phyloP scores from a whole-genome alignment of 1,284 basidiomycete genomes.

The Peniophora sp. region DNA sequence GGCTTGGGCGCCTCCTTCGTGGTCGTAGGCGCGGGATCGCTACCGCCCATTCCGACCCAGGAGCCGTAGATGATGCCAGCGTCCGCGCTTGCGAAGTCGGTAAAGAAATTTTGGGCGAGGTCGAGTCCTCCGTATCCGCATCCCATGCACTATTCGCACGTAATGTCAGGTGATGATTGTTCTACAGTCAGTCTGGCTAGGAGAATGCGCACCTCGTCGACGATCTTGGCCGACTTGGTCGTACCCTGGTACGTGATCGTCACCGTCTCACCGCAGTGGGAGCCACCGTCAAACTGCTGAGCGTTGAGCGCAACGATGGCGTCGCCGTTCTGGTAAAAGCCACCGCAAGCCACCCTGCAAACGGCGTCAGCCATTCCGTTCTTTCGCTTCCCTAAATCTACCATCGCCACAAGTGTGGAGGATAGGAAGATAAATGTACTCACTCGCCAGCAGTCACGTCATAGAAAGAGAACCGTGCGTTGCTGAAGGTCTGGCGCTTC shows the following conservation, averaged over 20 bases:
- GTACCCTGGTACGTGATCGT: conserved; percentile 61
- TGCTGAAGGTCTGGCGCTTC: conserved; percentile 15
- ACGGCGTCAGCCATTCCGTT: neutral
- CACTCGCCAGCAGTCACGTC: conserved; percentile 40
- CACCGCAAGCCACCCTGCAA: conserved; percentile 49
- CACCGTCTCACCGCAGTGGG: conserved; percentile 55
- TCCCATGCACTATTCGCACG: neutral
- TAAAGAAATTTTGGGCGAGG: neutral
- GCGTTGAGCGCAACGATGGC: neutral
- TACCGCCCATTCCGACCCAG: neutral
- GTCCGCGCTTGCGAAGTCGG: neutral
- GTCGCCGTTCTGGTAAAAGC: conserved; percentile 21
- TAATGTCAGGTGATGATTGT: neutral
- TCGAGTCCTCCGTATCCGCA: neutral
- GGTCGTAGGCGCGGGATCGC: neutral
- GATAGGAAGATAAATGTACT: conserved; percentile 16
- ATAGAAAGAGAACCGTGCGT: conserved; percentile 38
- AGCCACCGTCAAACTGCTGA: conserved; percentile 46
- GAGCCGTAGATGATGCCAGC: neutral
- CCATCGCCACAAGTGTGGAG: neutral
- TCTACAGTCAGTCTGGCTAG: neutral
- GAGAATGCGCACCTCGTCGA: conserved; percentile 47
- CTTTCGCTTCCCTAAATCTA: too few species aligned
- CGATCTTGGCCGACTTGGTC: conserved; percentile 51
- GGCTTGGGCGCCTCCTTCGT: neutral